Evolutionary conservation across 2,329 filamentous ascomycete species (phyloP).

Genomic region (Aspergillus sp.): DNA sequence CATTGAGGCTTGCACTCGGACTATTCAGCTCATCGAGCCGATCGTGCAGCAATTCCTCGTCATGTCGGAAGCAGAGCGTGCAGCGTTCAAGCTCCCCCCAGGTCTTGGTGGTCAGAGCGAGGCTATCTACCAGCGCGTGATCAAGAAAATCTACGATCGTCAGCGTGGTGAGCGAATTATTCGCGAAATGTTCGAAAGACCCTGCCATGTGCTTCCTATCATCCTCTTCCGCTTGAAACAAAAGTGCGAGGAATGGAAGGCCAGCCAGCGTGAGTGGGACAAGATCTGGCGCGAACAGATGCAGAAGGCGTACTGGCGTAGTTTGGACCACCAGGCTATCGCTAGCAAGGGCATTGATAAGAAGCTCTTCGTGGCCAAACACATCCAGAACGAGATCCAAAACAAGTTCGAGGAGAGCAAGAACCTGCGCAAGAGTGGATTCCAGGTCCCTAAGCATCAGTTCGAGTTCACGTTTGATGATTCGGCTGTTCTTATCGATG

Average conservation of each 20-base stretch:
- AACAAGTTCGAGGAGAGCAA: slow-evolving; percentile 90
- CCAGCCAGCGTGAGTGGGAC: slow-evolving; percentile 95
- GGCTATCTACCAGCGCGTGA: slow-evolving; percentile 92
- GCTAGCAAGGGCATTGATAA: slow-evolving; percentile 87
- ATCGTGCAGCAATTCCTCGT: slow-evolving; percentile 86
- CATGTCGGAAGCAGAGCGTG: slow-evolving; percentile 70
- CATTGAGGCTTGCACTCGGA: slow-evolving; percentile 91
- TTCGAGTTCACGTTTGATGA: slow-evolving; percentile 73
- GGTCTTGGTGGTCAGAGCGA: slow-evolving; percentile 90
- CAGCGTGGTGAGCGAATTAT: slow-evolving; percentile 83
- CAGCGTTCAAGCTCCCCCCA: slow-evolving; percentile 72
- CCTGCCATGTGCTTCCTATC: slow-evolving; percentile 83
- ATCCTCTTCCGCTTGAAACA: slow-evolving; percentile 87
- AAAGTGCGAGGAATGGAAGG: slow-evolving; percentile 96
- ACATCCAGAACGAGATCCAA: slow-evolving; percentile 85
- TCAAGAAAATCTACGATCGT: slow-evolving; percentile 93
- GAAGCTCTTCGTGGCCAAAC: slow-evolving; percentile 84
- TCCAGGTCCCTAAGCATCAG: slow-evolving; percentile 66
- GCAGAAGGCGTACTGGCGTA: slow-evolving; percentile 90
- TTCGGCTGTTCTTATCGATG: slow-evolving; percentile 60
- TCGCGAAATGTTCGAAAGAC: slow-evolving; percentile 77
- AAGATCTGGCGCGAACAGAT: slow-evolving; percentile 98
- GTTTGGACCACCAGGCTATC: slow-evolving; percentile 93
- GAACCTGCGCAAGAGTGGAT: slow-evolving; percentile 61
- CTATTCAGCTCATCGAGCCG: slow-evolving; percentile 92